Evolutionary conservation across 2,329 filamentous ascomycete species (phyloP).

Genomic region (Paraphoma chrysanthemicola): DNA sequence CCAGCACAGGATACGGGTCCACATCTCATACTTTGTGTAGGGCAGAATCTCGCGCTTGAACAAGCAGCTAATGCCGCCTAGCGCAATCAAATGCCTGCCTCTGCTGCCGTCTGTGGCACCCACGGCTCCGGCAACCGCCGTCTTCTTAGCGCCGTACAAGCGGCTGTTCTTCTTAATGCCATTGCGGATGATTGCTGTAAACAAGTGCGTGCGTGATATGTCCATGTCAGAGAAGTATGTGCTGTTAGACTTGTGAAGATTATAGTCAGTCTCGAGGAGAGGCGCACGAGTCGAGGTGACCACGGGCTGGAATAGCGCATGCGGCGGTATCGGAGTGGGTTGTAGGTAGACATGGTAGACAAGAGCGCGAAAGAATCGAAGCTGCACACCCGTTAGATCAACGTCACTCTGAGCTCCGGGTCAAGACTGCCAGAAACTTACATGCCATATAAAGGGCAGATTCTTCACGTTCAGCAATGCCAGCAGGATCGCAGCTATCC

Average conservation of each 20-base stretch:
- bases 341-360: slow-evolving; percentile 57
- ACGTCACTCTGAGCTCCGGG: slow-evolving; percentile 2
- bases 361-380: slow-evolving; percentile 55
- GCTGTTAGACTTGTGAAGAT: slow-evolving; percentile 11
- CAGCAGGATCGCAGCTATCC: slow-evolving; percentile 41
- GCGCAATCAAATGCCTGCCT: slow-evolving; percentile 48
- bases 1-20: slow-evolving; percentile 56
- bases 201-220: slow-evolving; percentile 79
- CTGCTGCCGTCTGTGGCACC: slow-evolving; percentile 26
- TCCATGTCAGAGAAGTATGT: slow-evolving; percentile 54
- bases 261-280: slow-evolving; percentile 42
- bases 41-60: slow-evolving; percentile 58
- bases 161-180: slow-evolving; percentile 48
- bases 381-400: slow-evolving; percentile 25
- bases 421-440: slow-evolving; percentile 51
- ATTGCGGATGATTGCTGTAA: slow-evolving; percentile 62
- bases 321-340: slow-evolving; percentile 55
- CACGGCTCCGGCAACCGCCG: slow-evolving; percentile 17
- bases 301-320: slow-evolving; percentile 75
- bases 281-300: slow-evolving; percentile 72
- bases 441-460: slow-evolving; percentile 77
- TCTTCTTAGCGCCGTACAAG: slow-evolving; percentile 28
- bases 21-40: slow-evolving; percentile 55
- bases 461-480: slow-evolving; percentile 72
- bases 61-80: slow-evolving; percentile 56